Percentiles rank a stretch among this genome's conserved stretches.
phyloP scores from a whole-genome alignment of 257 asterid species.

The Plectranthus barbatus region DNA sequence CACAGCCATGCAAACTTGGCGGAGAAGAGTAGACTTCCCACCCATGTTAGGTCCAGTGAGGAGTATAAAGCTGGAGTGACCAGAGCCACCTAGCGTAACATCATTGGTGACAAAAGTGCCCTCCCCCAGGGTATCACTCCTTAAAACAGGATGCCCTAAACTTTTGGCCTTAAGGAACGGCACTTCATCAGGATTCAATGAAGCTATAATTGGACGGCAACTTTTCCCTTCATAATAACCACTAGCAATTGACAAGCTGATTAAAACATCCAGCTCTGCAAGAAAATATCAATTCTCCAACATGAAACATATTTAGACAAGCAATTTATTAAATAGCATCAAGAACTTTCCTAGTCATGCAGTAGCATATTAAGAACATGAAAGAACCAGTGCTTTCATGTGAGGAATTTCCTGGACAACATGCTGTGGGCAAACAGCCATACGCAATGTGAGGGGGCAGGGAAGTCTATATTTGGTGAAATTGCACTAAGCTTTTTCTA shows the following conservation, averaged over 20 bases:
- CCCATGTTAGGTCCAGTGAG: conserved; percentile 99
- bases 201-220: conserved; percentile 61
- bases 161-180: conserved; percentile 61
- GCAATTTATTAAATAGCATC: not conserved
- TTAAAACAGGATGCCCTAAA: conserved; percentile 86
- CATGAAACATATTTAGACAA: conserved; percentile 6
- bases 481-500: not conserved
- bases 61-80: conserved; percentile 63
- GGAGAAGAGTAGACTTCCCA: conserved; percentile 93
- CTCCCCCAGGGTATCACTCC: conserved; percentile 69
- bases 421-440: not conserved
- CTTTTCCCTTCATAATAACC: conserved; percentile 74
- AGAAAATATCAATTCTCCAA: conserved; percentile 15
- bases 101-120: conserved; percentile 84
- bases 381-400: not conserved
- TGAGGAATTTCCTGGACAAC: not conserved
- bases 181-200: conserved; percentile 37
- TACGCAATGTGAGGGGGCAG: not conserved
- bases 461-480: not conserved
- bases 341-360: not conserved
- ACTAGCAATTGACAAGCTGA: conserved; percentile 83
- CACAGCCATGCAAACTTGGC: conserved; percentile 91
- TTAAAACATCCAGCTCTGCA: conserved; percentile 93
- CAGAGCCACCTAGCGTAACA: conserved; percentile 70
- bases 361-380: not conserved